Evolutionary conservation across 345 rosid species (phyloP).

Genomic region (Limnanthes douglasii): DNA sequence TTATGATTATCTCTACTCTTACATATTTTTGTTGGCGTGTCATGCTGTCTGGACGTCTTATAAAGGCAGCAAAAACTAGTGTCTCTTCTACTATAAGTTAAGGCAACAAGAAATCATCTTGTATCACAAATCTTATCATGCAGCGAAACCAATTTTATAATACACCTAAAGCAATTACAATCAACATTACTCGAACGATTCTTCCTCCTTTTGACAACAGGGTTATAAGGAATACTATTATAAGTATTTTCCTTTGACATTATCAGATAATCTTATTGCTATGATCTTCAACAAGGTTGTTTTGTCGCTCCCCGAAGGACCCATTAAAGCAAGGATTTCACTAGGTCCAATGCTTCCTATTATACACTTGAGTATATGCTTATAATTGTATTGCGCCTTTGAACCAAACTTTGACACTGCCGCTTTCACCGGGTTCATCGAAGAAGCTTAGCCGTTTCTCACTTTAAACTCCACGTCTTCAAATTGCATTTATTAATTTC

Average conservation of each 20-base stretch:
- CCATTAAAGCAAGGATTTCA: slow-evolving; percentile 88
- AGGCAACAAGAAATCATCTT: slow-evolving; percentile 87
- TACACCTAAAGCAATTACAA: no score
- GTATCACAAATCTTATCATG: slow-evolving; percentile 94
- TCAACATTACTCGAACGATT: no score
- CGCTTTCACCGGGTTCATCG: slow-evolving; percentile 43
- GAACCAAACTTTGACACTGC: slow-evolving; percentile 53
- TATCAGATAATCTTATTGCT: slow-evolving; percentile 70
- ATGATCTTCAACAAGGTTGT: slow-evolving; percentile 77
- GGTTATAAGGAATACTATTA: slow-evolving; percentile 59
- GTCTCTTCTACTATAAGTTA: slow-evolving; percentile 94
- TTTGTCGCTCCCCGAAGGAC: slow-evolving; percentile 98
- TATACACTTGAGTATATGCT: slow-evolving; percentile 68
- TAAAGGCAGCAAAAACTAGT: slow-evolving; percentile 67
- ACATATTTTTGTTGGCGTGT: slow-evolving; percentile 60
- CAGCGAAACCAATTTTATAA: background rate
- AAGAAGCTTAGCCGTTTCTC: slow-evolving; percentile 20
- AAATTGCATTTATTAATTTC: no score
- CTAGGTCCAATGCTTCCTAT: slow-evolving; percentile 89
- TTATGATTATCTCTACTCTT: slow-evolving; percentile 58
- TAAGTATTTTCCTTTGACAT: slow-evolving; percentile 61
- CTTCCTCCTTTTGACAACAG: slow-evolving; percentile 72
- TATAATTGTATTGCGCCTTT: slow-evolving; percentile 55
- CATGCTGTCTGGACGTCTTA: slow-evolving; percentile 79
- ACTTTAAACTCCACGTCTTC: slow-evolving; percentile 82